phyloP scores from a whole-genome alignment of 2,329 filamentous ascomycete genomes.

The Cytospora paraplurivora region DNA sequence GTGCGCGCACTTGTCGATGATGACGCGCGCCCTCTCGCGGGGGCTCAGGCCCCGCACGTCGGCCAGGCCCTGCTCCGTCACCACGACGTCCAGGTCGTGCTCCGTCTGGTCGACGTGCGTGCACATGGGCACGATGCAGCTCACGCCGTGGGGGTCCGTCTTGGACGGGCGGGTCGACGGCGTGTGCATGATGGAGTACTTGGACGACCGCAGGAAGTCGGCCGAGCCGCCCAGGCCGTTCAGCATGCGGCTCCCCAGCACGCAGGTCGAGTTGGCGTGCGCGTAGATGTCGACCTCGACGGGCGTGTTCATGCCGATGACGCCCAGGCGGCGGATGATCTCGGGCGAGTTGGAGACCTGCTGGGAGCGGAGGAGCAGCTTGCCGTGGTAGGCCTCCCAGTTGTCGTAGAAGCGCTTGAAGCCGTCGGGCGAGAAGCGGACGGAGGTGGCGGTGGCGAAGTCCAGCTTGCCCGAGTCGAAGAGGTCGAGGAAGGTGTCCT shows the following conservation, averaged over 20 bases:
- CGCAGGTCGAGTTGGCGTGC: constrained; percentile 87
- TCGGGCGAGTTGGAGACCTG: constrained; percentile 87
- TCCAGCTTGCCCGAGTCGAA: constrained; percentile 87
- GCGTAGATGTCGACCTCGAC: constrained; percentile 95
- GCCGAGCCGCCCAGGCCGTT: constrained; percentile 82
- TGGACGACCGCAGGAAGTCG: constrained; percentile 76
- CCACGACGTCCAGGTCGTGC: constrained; percentile 87
- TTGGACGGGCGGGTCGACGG: constrained; percentile 79
- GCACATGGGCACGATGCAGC: constrained; percentile 91
- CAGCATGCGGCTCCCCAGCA: constrained; percentile 86
- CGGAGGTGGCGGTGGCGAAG: constrained; percentile 86
- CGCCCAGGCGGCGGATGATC: constrained; percentile 82
- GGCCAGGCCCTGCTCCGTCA: constrained; percentile 74
- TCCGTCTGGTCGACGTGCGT: constrained; percentile 93
- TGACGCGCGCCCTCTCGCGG: constrained; percentile 77
- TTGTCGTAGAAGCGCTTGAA: constrained; percentile 89
- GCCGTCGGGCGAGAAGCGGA: constrained; percentile 87
- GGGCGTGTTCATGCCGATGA: constrained; percentile 94
- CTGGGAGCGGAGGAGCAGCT: constrained; percentile 84
- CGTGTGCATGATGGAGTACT: constrained; percentile 94
- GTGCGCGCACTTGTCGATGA: constrained; percentile 85
- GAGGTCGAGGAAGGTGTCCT: constrained; percentile 87
- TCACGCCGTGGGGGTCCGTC: constrained; percentile 78
- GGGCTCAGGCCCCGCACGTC: constrained; percentile 83
- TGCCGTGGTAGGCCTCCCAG: constrained; percentile 78